Evolutionary conservation across 1,284 basidiomycete genomes (phyloP).

Genomic region (Vanrija sp.): DNA sequence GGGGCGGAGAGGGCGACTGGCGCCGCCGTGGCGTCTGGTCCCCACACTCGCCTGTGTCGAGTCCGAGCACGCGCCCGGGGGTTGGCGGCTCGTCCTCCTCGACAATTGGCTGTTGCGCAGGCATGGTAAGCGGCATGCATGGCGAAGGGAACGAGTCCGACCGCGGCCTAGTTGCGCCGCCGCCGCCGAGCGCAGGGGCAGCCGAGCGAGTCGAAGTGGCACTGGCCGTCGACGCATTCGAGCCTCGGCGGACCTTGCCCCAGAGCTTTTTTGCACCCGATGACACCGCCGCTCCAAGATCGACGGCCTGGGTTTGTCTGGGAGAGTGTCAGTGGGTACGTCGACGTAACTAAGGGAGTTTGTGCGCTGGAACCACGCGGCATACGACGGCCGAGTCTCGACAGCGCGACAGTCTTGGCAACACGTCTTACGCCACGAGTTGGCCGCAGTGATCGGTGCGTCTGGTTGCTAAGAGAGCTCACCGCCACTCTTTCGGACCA

Average conservation of each 20-base stretch:
- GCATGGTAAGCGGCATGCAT: neutral
- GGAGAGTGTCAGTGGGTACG: neutral
- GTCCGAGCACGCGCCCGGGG: neutral
- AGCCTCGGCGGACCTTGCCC: conserved; percentile 34
- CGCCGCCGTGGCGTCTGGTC: conserved; percentile 15
- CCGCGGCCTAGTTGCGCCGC: neutral
- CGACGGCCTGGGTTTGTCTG: conserved; percentile 27
- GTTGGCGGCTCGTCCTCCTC: conserved; percentile 12
- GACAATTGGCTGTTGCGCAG: neutral
- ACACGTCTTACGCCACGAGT: neutral
- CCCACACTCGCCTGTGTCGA: neutral
- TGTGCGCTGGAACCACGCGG: no score
- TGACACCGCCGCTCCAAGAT: conserved; percentile 39
- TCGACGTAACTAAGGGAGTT: neutral
- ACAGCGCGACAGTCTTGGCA: neutral
- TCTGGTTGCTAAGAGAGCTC: no score
- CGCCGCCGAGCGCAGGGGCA: neutral
- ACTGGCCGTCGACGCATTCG: conserved; percentile 1
- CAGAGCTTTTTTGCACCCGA: conserved; percentile 41
- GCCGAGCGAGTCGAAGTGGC: neutral
- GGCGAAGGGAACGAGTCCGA: neutral
- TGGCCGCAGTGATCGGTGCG: neutral
- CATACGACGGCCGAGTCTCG: no score
- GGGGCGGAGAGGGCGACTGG: conserved; percentile 8
- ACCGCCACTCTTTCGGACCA: no score